Evolutionary conservation across 2,329 filamentous ascomycete species (phyloP).

Genomic region (Exophiala alcalophila): DNA sequence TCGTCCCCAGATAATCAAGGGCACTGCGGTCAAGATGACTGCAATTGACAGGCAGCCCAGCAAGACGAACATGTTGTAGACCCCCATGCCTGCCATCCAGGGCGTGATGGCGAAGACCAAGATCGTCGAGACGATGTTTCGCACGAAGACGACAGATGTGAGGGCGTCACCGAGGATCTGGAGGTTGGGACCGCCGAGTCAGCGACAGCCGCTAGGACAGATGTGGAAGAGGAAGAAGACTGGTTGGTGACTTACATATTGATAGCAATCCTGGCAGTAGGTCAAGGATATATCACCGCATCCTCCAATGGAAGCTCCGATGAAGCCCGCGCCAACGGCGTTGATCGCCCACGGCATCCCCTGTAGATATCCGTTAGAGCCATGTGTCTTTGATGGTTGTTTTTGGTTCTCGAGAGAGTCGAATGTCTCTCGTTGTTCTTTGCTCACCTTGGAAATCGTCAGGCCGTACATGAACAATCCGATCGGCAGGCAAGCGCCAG

Average conservation of each 20-base stretch:
- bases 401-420: not conserved
- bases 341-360: slow-evolving; percentile 34
- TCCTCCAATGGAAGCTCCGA: slow-evolving; percentile 35
- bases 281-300: slow-evolving; percentile 32
- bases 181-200: not conserved
- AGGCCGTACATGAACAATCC: slow-evolving; percentile 43
- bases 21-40: slow-evolving; percentile 32
- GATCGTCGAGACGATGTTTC: slow-evolving; percentile 45
- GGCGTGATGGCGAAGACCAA: slow-evolving; percentile 48
- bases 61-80: slow-evolving; percentile 43
- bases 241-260: slow-evolving; percentile 29
- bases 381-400: too few species aligned
- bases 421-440: not conserved
- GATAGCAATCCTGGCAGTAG: slow-evolving; percentile 35
- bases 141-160: slow-evolving; percentile 45
- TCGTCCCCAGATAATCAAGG: slow-evolving; percentile 38
- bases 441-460: slow-evolving; percentile 34
- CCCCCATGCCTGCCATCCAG: slow-evolving; percentile 41
- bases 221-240: not conserved
- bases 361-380: slow-evolving; percentile 5
- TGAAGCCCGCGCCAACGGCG: slow-evolving; percentile 36
- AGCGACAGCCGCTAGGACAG: slow-evolving; percentile 16
- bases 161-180: slow-evolving; percentile 50
- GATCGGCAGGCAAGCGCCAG: slow-evolving; percentile 35
- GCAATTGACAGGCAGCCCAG: slow-evolving; percentile 38